Base-by-base conservation (phyloP, 192 early-diverging fungal species). In the Gamsiella multidivaricata region DNA sequence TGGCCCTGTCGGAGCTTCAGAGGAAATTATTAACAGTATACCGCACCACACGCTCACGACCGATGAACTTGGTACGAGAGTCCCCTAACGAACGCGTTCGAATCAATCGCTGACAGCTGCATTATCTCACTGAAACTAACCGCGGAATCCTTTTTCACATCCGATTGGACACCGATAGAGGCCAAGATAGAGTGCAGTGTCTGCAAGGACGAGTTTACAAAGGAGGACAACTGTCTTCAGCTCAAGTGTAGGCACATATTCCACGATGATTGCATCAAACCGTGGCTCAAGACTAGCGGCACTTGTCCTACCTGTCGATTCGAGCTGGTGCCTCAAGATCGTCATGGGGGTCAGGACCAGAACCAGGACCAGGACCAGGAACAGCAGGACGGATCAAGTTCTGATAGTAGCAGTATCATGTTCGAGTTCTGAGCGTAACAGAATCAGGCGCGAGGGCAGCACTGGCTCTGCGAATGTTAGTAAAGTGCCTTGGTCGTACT, bases 221-320 rank as follows among this genome's bases (percentile, higher is more conserved):
- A 75, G 39, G 85, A 85, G 11, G 94, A 96, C 54, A 81, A 80
- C 18, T 91, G 84, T 7, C 66, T 91, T 23, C 76, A 83, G 70
- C 71, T 97, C 53, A 90, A 92, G 15, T 98, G 97, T 83, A 87
- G 86, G 45, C 97, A 98, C 80, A 64, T 93, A 57, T 97, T 96
- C 60, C 97, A 98, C 71, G 86, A 88, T 9, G 84, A 88, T 7
- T 98, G 97, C 80, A 93, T 97, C 57, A 90, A 91, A 42, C 89
- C 90, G 22, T 98, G 97, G 97, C 83, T 98, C 31, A 93, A 92
- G 65, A 85, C 95, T 61, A 97, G 96, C 61, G 95, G 91, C 11
- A 94, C 94, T 5, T 97, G 96, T 83, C 96, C 96, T 18, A 93
- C 95, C 34, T 97, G 96, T 45, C 71, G 71, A 17, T 74, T 54